These are phyloP conservation scores for Solanum clarkiae DNA, from an alignment of 257 asterid genomes.

Conservation along the genomic window DNA sequence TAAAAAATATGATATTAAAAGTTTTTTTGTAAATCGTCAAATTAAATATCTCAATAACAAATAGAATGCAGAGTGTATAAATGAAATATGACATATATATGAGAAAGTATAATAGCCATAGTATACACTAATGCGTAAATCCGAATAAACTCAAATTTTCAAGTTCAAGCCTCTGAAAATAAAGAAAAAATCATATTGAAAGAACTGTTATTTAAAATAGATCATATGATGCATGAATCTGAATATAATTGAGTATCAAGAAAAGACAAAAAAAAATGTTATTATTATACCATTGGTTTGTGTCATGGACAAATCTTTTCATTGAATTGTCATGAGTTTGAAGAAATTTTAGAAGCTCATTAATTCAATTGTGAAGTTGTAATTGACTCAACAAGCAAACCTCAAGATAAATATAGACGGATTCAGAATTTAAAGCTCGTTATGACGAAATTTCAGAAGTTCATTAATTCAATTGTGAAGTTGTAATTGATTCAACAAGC, in stretches of 20 bases:
- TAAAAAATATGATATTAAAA: neutral
- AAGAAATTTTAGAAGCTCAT: neutral
- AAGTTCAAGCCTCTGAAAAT: neutral
- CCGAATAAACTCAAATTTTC: no score
- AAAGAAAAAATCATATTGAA: neutral
- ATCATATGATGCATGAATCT: fast-evolving
- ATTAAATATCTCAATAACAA: neutral
- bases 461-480: neutral
- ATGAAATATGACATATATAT: neutral
- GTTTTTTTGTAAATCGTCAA: neutral
- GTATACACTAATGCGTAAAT: no score
- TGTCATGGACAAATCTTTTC: neutral
- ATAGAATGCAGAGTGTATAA: neutral
- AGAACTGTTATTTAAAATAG: fast-evolving
- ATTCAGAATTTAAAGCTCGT: neutral
- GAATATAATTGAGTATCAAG: neutral
- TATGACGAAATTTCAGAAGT: neutral
- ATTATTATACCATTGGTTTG: neutral
- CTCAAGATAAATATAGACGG: neutral
- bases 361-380: neutral
- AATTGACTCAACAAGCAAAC: neutral
- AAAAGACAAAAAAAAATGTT: neutral
- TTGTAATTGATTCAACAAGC: neutral
- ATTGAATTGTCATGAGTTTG: neutral
- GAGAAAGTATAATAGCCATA: neutral